A percentile compares a stretch with the other conserved stretches of the same genome.
These are phyloP conservation scores for Colletotrichum liriopes DNA, from an alignment of 2,329 filamentous ascomycete genomes.

Conservation along the genomic window DNA sequence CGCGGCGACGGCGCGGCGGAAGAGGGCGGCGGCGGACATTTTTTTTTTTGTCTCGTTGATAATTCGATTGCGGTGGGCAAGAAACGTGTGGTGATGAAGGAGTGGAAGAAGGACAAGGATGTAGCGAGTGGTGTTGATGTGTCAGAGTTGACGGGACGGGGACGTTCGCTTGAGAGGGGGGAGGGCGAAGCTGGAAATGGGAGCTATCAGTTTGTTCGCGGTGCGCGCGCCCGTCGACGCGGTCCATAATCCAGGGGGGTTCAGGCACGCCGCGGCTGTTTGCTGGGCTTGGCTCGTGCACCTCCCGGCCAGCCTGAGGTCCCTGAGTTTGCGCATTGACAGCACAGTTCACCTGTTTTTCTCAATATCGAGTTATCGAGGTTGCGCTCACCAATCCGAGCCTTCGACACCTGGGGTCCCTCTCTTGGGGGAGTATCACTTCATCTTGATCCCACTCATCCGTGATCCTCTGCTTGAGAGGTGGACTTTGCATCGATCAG, in stretches of 20 bases:
- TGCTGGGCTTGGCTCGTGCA: conserved; percentile 5
- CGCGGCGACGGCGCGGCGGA: conserved; percentile 66
- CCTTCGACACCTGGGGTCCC: neutral
- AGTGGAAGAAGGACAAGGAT: conserved; percentile 11
- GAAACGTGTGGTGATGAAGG: conserved; percentile 23
- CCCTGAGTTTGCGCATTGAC: neutral
- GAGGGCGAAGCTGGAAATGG: neutral
- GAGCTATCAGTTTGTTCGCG: conserved; percentile 16
- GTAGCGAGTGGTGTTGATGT: conserved; percentile 22
- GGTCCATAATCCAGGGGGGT: conserved; percentile 6
- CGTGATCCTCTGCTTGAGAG: neutral
- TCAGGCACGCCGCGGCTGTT: neutral
- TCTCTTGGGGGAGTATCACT: neutral
- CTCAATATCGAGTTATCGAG: neutral
- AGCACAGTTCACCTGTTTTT: neutral
- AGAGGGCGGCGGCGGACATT: conserved; percentile 65
- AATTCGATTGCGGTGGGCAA: conserved; percentile 4
- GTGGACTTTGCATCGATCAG: too few species aligned
- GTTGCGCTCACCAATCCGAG: neutral
- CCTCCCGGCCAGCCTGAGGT: neutral
- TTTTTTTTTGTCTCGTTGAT: conserved; percentile 1
- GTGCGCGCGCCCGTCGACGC: conserved; percentile 21
- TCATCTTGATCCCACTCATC: neutral
- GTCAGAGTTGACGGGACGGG: conserved; percentile 18
- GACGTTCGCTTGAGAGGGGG: neutral